A percentile compares a stretch with the other conserved stretches of the same genome.
These are phyloP conservation scores for Debaryomyces subglobosus DNA, from an alignment of 1,139 yeast genomes.

Conservation along the genomic window DNA sequence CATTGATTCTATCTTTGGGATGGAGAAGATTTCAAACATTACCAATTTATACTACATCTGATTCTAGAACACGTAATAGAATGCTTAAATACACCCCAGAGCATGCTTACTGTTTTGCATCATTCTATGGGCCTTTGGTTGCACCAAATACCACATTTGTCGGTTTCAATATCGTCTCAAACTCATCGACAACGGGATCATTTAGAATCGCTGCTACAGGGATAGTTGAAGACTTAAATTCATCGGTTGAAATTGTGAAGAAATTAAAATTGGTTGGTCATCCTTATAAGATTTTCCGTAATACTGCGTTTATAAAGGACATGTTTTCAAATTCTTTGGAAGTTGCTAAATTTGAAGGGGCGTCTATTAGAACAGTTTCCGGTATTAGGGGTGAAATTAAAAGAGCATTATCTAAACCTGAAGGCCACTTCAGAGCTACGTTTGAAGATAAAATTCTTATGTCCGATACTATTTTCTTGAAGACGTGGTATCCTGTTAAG, in stretches of 20 bases:
- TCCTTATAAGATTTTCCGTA: slow-evolving; percentile 90
- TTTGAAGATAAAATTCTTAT: slow-evolving; percentile 93
- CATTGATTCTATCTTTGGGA: slow-evolving; percentile 88
- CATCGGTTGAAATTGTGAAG: slow-evolving; percentile 89
- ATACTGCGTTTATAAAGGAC: slow-evolving; percentile 95
- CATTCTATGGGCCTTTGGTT: slow-evolving; percentile 95
- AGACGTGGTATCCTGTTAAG: slow-evolving; percentile 96
- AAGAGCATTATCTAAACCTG: slow-evolving; percentile 90
- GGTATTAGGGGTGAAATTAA: slow-evolving; percentile 98
- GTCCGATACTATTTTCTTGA: slow-evolving; percentile 85
- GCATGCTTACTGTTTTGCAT: slow-evolving; percentile 94
- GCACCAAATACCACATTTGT: slow-evolving; percentile 98
- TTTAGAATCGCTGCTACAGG: slow-evolving; percentile 99
- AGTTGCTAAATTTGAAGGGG: slow-evolving; percentile 98
- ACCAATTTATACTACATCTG: slow-evolving; percentile 94
- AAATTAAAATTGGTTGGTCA: slow-evolving; percentile 93
- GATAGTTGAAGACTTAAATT: slow-evolving; percentile 89
- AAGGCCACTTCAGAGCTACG: slow-evolving; percentile 97
- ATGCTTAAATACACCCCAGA: slow-evolving; percentile 99
- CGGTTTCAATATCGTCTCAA: slow-evolving; percentile 88
- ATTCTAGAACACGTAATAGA: slow-evolving; percentile 95
- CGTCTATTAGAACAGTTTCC: slow-evolving; percentile 91
- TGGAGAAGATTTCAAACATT: slow-evolving; percentile 98
- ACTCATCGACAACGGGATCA: slow-evolving; percentile 80
- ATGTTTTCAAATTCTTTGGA: slow-evolving; percentile 93